Base-by-base conservation (phyloP, 31 red algal genomes). In the Endocladia muricata region DNA sequence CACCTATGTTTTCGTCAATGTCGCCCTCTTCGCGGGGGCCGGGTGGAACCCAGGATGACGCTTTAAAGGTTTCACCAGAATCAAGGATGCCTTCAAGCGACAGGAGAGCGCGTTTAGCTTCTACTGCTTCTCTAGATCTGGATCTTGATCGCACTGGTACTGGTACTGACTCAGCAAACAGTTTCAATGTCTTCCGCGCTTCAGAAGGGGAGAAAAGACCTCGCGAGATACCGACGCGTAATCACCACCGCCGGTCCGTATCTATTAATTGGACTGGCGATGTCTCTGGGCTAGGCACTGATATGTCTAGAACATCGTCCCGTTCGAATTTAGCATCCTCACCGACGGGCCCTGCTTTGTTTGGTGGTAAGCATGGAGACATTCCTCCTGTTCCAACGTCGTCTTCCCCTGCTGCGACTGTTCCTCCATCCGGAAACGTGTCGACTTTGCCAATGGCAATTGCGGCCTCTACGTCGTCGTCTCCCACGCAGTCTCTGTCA, bases 221-320 rank as follows among this genome's bases (percentile, higher is more conserved):
- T 33, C 73, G 68, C 30, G 59, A 54, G 8, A 40, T 26, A 7
- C 41, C 85, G 11, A 13, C 67, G n/a, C 21, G 65, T 22, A 43
- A 33, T 23, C 58, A 61, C 42, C 85, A 89, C 34, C 75, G 85
- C 48, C 85, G 85, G 25, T 81, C 76, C 6, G 85, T 76, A 34
- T 78, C 72, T 15, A 76, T 89, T 21, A 89, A 89, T 70, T 89
- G 85, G 85, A 77, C 83, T 9, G 85, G 76, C 7, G 76, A 89
- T 36, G 26, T 87, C 8, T 52, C 72, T 33, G 59, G 56, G 30
- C 42, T 78, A 11, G 21, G 67, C 3, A 25, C 30, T 17, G 74
- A 71, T 9, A 70, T 87, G 25, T 58, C 73, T 31, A 73, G 83
- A 57, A 78, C 37, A 56, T 60, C 83, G 17, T 78, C 83, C 8